Base-by-base conservation (phyloP, 2,329 filamentous ascomycete genomes). In the Sporothrix brunneoviolacea region DNA sequence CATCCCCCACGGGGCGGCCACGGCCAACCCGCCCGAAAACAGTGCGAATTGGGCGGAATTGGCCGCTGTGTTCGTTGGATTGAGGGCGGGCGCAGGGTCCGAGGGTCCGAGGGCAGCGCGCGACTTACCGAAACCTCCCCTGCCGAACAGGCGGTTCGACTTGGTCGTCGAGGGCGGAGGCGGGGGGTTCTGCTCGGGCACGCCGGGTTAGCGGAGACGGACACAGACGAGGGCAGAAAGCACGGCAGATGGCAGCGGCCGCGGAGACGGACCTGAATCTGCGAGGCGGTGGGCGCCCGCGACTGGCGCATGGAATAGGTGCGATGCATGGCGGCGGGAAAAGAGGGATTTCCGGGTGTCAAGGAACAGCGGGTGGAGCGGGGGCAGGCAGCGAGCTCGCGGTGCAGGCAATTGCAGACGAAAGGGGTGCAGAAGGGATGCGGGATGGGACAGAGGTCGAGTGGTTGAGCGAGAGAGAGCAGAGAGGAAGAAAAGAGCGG, bases 221-320 rank as follows among this genome's bases (percentile, higher is more conserved):
- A 37, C 33, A n/a, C 15, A 8, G 41, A 16, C 24, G n/a, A 46
- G 30, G 8, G 10, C n/a, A 37, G 3, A 28, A n/a, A 10, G 3
- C 33, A 12, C 13, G 35, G 13, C 15, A 33, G 18, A 27, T 9
- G 24, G n/a, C 19, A 21, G 37, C 24, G 32, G 15, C 22, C 9
- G 22, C 6, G 10, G 8, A 18, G 18, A 53, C 69, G 55, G 64
- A 81, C 78, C 68, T 82, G 77, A 40, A 82, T 73, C 65, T 82
- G 78, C 65, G 90, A 94, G 65, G 93, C 93, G 59, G 93, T 98
- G 43, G 93, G 93, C 70, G 89, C 89, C 79, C 93, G 85, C 71
- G 88, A 86, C 73, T 94, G 87, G 84, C 93, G 91, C 93, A 96
- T 95, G 63, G 90, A 95, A 70, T 97, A 98, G 59, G 93, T 96